These are phyloP conservation scores for Thermoascus crustaceus DNA, from an alignment of 2,329 filamentous ascomycete genomes.

Conservation along the genomic window DNA sequence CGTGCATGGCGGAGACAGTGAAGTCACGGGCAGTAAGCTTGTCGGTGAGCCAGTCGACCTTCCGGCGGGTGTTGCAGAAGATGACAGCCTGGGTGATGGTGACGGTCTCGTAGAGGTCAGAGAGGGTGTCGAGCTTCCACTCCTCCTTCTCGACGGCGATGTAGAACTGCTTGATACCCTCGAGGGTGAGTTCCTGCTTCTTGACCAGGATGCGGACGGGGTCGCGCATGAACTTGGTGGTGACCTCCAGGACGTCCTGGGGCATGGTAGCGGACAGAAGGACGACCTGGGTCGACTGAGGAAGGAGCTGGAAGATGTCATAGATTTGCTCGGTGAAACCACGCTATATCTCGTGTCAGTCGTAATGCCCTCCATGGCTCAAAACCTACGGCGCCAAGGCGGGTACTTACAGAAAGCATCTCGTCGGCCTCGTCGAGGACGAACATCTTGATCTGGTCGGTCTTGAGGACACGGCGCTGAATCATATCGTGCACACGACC, in stretches of 20 bases:
- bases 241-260: conserved; percentile 97
- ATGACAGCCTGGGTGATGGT: conserved; percentile 99
- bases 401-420: conserved; percentile 57
- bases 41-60: conserved; percentile 99
- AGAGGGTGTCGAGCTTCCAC: conserved; percentile 99
- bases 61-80: conserved; percentile 99
- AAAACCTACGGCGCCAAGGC: too few relatives aligned
- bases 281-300: conserved; percentile 96
- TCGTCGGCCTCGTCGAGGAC: conserved; percentile 99
- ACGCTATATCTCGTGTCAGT: conserved; percentile 47
- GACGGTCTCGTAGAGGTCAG: conserved; percentile 97
- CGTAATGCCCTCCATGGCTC: too few relatives aligned
- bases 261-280: conserved; percentile 98
- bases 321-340: conserved; percentile 99
- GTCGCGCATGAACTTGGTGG: conserved; percentile 99
- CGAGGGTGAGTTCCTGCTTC: conserved; percentile 98
- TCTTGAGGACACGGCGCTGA: conserved; percentile 93
- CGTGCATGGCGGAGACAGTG: conserved; percentile 99
- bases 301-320: conserved; percentile 98
- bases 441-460: conserved; percentile 99
- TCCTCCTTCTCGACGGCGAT: conserved; percentile 99
- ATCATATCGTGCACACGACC: conserved; percentile 99
- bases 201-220: conserved; percentile 98
- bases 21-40: conserved; percentile 98
- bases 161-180: conserved; percentile 99